Conservation (phyloP, 176 grass and related monocot genomes). For the Carex pumila region DNA sequence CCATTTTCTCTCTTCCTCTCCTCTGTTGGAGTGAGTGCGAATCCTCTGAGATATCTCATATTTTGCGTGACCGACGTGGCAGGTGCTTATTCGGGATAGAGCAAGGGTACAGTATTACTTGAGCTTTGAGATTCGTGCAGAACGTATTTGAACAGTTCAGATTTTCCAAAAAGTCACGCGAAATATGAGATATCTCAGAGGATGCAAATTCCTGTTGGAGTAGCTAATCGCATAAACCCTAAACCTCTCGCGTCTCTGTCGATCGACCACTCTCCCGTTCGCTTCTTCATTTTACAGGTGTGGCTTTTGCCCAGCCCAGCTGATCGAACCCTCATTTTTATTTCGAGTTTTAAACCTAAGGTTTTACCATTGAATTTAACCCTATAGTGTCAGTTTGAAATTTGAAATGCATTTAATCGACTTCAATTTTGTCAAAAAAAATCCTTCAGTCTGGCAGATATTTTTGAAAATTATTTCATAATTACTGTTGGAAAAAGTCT, state of each 20-base stretch:
- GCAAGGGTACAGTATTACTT: no score
- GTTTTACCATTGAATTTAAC: background rate
- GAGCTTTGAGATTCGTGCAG: no score
- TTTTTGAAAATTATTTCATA: background rate
- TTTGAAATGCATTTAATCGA: background rate
- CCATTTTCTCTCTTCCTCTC: background rate
- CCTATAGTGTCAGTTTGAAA: background rate
- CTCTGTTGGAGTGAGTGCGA: background rate
- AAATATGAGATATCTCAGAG: no score
- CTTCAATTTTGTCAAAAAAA: background rate
- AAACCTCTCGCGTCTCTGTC: background rate
- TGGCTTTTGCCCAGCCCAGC: background rate
- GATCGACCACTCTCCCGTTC: background rate
- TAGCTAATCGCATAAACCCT: background rate
- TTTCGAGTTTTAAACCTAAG: background rate
- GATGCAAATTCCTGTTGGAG: no score
- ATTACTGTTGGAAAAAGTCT: background rate
- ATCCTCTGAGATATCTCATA: no score
- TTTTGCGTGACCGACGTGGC: no score
- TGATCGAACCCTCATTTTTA: background rate
- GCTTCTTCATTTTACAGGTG: background rate
- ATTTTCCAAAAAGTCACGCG: no score
- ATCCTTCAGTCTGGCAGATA: background rate
- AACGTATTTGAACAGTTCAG: no score
- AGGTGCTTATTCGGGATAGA: no score